phyloP scores from a whole-genome alignment of 2,329 filamentous ascomycete genomes.

The Neopestalotiopsis sp. region DNA sequence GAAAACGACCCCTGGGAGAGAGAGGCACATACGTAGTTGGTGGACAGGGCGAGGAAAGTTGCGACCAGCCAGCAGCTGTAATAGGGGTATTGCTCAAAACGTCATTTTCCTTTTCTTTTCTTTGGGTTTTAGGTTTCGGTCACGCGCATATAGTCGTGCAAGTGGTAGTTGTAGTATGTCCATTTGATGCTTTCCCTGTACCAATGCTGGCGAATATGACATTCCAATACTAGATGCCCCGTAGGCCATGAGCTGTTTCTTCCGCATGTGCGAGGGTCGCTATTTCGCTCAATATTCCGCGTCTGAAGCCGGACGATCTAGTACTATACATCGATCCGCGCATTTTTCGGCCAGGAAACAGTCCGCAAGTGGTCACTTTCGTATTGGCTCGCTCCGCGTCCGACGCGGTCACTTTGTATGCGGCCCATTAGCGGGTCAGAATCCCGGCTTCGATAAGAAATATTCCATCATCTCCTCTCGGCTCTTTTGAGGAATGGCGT shows the following conservation, averaged over 20 bases:
- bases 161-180: neutral
- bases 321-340: conserved; percentile 10
- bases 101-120: neutral
- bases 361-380: conserved; percentile 17
- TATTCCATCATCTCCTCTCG: conserved; percentile 69
- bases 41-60: neutral
- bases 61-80: neutral
- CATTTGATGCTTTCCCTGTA: neutral
- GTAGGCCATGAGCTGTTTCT: neutral
- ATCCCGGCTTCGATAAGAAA: conserved; percentile 64
- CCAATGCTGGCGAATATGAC: neutral
- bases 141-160: neutral
- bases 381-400: conserved; percentile 36
- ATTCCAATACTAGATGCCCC: neutral
- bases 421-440: conserved; percentile 48
- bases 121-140: neutral
- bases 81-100: neutral
- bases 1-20: neutral
- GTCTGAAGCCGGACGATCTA: neutral
- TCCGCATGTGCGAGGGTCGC: neutral
- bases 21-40: neutral
- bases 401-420: conserved; percentile 36
- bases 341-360: conserved; percentile 4
- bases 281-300: neutral
- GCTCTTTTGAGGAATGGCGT: conserved; percentile 76